These are phyloP conservation scores for Colletotrichum noveboracense DNA, from an alignment of 2,329 filamentous ascomycete species.

Conservation along the genomic window DNA sequence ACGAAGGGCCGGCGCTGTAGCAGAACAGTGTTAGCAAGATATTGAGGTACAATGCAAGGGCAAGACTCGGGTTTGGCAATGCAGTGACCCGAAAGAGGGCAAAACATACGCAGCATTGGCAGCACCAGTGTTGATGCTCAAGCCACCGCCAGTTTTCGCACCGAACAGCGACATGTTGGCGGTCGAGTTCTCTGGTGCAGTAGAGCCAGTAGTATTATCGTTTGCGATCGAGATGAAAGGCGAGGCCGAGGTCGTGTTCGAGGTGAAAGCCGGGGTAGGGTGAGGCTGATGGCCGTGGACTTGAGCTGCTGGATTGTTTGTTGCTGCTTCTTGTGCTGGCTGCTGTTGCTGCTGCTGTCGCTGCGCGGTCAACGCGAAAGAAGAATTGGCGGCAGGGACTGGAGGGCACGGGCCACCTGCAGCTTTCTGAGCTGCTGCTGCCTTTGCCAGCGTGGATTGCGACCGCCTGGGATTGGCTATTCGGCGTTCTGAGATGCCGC, in stretches of 20 bases:
- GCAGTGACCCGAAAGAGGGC: not conserved
- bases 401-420: not conserved
- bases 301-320: not conserved
- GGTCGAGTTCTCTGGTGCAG: not conserved
- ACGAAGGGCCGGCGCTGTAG: not conserved
- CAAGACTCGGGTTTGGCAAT: not conserved
- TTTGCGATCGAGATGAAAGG: not conserved
- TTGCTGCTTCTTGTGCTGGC: not conserved
- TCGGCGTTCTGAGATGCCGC: not conserved
- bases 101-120: slow-evolving; percentile 61
- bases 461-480: not conserved
- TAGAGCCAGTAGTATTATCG: not conserved
- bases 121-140: slow-evolving; percentile 68
- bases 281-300: not conserved
- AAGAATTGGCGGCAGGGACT: slow-evolving; percentile 13
- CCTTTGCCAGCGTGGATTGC: not conserved
- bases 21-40: not conserved
- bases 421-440: not conserved
- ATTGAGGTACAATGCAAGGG: not conserved
- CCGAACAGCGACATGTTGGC: slow-evolving; percentile 9
- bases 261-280: not conserved
- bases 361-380: slow-evolving; percentile 10
- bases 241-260: not conserved
- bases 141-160: slow-evolving; percentile 46
- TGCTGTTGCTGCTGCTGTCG: not conserved